Conservation (phyloP, 169 alveolate species). For the Cryptosporidium ubiquitum region DNA sequence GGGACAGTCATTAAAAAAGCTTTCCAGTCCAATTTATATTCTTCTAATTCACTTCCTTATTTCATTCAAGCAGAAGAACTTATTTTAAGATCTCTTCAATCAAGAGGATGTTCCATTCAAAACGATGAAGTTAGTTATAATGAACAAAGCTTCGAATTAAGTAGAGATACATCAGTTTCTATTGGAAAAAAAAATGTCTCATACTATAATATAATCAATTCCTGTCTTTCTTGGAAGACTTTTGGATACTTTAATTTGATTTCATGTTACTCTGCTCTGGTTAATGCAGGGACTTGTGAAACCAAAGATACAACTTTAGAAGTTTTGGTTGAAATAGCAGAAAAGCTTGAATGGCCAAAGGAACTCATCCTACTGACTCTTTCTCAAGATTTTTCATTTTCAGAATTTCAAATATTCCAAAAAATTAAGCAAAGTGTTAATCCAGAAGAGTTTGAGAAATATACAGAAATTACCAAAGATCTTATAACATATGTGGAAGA, state of each 20-base stretch:
- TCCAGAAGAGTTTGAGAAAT: conserved; percentile 5
- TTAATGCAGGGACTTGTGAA: conserved; percentile 28
- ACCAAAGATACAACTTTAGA: conserved; percentile 3
- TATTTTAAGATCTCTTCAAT: neutral
- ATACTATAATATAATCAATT: conserved; percentile 23
- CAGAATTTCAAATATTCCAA: neutral
- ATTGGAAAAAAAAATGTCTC: neutral
- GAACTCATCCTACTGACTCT: conserved; percentile 28
- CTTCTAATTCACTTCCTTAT: conserved; percentile 22
- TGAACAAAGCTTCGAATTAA: neutral
- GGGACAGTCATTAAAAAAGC: conserved; percentile 20
- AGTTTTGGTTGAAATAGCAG: conserved; percentile 25
- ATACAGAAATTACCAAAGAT: neutral
- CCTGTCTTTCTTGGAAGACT: conserved; percentile 64
- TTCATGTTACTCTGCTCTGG: conserved; percentile 44
- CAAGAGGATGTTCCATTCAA: neutral
- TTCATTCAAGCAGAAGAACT: conserved; percentile 15
- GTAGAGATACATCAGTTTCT: neutral
- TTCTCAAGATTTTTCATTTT: conserved; percentile 36
- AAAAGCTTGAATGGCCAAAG: conserved; percentile 38
- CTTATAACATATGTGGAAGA: conserved; percentile 31
- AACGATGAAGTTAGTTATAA: neutral
- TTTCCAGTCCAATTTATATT: neutral
- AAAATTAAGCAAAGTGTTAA: conserved; percentile 5
- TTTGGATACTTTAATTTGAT: conserved; percentile 63